A percentile compares a stretch with the other conserved stretches of the same genome.
phyloP scores from a whole-genome alignment of 2,329 filamentous ascomycete genomes.

The Stachybotrys elegans region DNA sequence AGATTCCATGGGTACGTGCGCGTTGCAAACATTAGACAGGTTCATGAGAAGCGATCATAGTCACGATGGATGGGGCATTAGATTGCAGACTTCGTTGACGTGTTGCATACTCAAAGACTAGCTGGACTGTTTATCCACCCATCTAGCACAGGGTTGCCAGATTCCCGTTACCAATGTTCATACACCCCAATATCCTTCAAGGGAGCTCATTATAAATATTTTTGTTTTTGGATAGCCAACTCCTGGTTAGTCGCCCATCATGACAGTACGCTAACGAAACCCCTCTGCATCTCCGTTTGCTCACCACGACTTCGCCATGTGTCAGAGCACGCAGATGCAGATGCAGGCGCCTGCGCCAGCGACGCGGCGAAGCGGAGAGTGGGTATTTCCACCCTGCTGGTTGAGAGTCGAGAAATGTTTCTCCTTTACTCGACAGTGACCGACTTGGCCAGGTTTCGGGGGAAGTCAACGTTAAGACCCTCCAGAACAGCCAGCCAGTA shows the following conservation, averaged over 20 bases:
- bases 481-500: constrained; percentile 98
- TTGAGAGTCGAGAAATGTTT: no score
- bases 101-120: no score
- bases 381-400: no score
- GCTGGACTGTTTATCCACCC: no score
- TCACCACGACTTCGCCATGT: no score
- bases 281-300: no score
- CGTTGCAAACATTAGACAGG: no score
- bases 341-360: neutral
- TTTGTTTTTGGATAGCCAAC: neutral
- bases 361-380: no score
- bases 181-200: neutral
- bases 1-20: no score
- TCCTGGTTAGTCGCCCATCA: neutral
- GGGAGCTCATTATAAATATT: neutral
- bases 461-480: constrained; percentile 97
- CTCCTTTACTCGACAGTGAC: constrained; percentile 95
- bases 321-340: neutral
- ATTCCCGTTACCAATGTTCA: neutral
- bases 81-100: no score
- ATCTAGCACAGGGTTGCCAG: neutral
- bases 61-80: no score
- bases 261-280: neutral
- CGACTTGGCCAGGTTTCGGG: constrained; percentile 96
- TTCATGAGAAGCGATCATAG: no score